These are phyloP conservation scores for Saccharomycopsis phalli DNA, from an alignment of 1,139 yeast species.

Conservation along the genomic window DNA sequence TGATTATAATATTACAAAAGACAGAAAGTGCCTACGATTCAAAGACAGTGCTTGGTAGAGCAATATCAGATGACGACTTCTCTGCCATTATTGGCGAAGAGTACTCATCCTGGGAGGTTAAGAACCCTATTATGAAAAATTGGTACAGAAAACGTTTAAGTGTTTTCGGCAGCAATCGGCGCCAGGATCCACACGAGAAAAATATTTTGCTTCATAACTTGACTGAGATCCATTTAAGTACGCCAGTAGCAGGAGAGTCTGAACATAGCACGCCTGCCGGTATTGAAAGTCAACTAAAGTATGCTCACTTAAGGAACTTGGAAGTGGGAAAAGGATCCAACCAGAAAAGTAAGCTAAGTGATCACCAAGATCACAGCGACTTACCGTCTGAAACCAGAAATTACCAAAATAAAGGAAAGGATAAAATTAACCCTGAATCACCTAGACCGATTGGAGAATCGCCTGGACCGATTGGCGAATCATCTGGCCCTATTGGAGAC, in stretches of 20 bases:
- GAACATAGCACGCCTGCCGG: neutral
- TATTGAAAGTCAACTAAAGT: neutral
- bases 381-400: neutral
- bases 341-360: neutral
- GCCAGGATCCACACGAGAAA: conserved; percentile 1
- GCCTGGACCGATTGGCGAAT: too few species aligned
- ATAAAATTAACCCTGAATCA: too few species aligned
- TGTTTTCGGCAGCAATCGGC: neutral
- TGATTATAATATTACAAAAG: conserved; percentile 17
- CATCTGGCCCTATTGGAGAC: too few species aligned
- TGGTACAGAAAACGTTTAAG: neutral
- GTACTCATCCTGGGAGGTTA: neutral
- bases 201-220: conserved; percentile 12
- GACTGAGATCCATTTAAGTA: conserved; percentile 16
- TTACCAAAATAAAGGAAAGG: neutral
- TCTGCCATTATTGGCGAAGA: neutral
- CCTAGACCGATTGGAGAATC: neutral
- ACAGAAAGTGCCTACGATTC: conserved; percentile 11
- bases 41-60: conserved; percentile 15
- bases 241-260: conserved; percentile 7
- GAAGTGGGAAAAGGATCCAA: neutral
- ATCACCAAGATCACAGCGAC: neutral
- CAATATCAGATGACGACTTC: conserved; percentile 12
- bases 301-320: neutral
- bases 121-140: conserved; percentile 1